Evolutionary conservation across 768 basidiomycete species (phyloP).

Genomic region (Tricholoma bakamatsutake): DNA sequence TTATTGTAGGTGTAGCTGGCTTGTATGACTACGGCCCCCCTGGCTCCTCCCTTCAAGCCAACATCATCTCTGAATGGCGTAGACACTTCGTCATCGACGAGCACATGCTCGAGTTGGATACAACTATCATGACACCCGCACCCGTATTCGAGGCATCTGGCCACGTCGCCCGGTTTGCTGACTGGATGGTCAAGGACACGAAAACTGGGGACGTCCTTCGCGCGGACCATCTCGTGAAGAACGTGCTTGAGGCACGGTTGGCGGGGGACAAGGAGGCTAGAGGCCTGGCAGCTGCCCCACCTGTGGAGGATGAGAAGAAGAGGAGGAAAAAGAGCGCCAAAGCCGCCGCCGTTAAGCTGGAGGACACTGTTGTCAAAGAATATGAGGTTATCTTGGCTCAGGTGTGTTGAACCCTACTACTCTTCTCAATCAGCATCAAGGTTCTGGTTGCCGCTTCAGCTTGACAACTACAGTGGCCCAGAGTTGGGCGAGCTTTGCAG

Average conservation of each 20-base stretch:
- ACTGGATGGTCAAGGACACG: conserved; percentile 98
- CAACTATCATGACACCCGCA: conserved; percentile 94
- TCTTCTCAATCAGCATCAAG: not conserved
- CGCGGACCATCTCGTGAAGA: conserved; percentile 94
- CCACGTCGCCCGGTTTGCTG: conserved; percentile 96
- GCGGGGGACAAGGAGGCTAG: conserved; percentile 90
- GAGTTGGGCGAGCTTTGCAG: conserved; percentile 85
- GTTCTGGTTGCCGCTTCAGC: conserved; percentile 33
- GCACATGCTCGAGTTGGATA: conserved; percentile 97
- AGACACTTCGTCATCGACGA: conserved; percentile 98
- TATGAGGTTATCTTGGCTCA: conserved; percentile 87
- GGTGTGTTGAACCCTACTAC: conserved; percentile 46
- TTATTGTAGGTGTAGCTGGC: conserved; percentile 78
- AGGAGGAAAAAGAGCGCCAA: conserved; percentile 77
- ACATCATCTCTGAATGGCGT: conserved; percentile 95
- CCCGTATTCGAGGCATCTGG: conserved; percentile 95
- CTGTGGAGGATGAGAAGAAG: conserved; percentile 59
- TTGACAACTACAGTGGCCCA: conserved; percentile 90
- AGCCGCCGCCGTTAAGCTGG: conserved; percentile 59
- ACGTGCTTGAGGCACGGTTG: conserved; percentile 83
- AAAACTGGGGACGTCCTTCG: conserved; percentile 96
- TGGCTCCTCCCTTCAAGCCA: conserved; percentile 92
- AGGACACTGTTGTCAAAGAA: conserved; percentile 65
- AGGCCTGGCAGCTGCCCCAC: conserved; percentile 57
- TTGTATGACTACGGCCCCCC: conserved; percentile 98